Evolutionary conservation across 1,284 basidiomycete genomes (phyloP), one percentile per base, ranked within the genome.

Genomic region (Sporisorium reilianum): DNA sequence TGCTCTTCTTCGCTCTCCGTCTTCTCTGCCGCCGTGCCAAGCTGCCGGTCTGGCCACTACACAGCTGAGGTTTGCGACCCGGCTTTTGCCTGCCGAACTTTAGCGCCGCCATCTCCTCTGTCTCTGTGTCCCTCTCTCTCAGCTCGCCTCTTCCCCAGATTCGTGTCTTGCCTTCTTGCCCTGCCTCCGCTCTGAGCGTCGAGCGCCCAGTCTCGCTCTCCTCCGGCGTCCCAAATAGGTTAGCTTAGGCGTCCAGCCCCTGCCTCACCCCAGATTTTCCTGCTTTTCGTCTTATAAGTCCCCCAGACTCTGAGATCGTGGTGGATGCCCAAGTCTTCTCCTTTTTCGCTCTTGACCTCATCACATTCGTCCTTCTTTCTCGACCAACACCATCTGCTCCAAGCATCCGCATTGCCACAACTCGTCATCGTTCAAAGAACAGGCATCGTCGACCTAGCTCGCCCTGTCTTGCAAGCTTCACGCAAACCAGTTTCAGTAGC

Each of bases 31-130:
- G n/a, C n/a, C n/a, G n/a, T n/a, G 18, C 26, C 28, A 26, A 28
- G n/a, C 45, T 48, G 26, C 28, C 18, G 45, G 28, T 26, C 18
- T 34, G 32, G 32, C 45, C 28, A 26, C 23, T n/a, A n/a, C 16
- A 20, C 22, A 11, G 23, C 22, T 14, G 22, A 44, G 25, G 40
- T 16, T n/a, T n/a, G n/a, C n/a, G n/a, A n/a, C n/a, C n/a, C n/a
- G 64, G 64, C 64, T 55, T 61, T 57, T 61, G 57, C 28, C 55
- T 61, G 65, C 65, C 65, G 65, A 67, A 62, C 34, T 45, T 51
- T 59, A 45, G 55, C 45, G 50, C 51, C 64, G 52, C 26, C 51
- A 56, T 45, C 57, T 60, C 57, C 53, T 56, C 34, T 36, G 11
- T n/a, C 30, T 14, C 49, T 46, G n/a, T 32, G 3, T n/a, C 3